A percentile compares a stretch with the other conserved stretches of the same genome.
Conservation (phyloP, 192 early-diverging fungal species). For the Phlyctochytrium planicorne region DNA sequence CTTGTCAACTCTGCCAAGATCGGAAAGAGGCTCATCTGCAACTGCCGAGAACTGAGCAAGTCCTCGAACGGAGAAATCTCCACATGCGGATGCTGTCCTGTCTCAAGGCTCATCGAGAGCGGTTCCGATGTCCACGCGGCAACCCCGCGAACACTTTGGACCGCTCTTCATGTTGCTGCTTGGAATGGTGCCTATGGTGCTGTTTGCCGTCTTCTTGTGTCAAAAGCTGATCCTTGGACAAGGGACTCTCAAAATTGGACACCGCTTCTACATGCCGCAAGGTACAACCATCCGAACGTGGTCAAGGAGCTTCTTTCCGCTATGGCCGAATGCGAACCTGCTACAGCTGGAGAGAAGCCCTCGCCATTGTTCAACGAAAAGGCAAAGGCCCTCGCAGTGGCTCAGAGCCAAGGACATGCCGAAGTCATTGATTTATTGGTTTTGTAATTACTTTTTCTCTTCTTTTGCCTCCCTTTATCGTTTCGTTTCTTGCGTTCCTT, state of each 20-base stretch:
- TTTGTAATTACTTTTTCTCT: no score
- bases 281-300: slow-evolving; percentile 21
- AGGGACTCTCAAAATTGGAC: slow-evolving; percentile 30
- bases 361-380: no score
- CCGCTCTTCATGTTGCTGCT: slow-evolving; percentile 23
- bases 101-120: slow-evolving; percentile 3
- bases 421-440: no score
- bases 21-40: background rate
- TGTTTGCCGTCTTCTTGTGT: slow-evolving; percentile 4
- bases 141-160: slow-evolving; percentile 19
- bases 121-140: slow-evolving; percentile 2
- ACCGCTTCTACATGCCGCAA: slow-evolving; percentile 22
- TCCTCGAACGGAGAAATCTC: background rate
- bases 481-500: no score
- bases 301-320: slow-evolving; percentile 10
- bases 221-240: background rate
- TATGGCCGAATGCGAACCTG: no score
- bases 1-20: background rate
- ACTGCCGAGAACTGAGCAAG: background rate
- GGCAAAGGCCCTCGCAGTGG: no score
- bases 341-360: no score
- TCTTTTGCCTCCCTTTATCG: no score
- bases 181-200: slow-evolving; percentile 13
- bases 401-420: no score
- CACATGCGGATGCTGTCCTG: background rate